Evolutionary conservation across 2,329 filamentous ascomycete genomes (phyloP).

Genomic region (Amauroascus verrucosus): DNA sequence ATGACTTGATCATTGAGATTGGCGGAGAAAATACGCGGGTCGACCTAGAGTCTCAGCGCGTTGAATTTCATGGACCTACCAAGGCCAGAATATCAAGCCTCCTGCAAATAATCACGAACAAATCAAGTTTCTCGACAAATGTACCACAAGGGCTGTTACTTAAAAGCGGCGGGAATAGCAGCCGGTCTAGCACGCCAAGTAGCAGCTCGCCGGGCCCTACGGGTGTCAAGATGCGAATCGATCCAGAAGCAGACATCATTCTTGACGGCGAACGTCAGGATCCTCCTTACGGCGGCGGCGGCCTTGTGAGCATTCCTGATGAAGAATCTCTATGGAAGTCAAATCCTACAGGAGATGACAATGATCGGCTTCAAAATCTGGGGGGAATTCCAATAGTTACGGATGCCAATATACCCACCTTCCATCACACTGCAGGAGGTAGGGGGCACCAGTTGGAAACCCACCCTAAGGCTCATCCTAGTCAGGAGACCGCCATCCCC

Average conservation of each 20-base stretch:
- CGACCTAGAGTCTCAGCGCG: constrained; percentile 46
- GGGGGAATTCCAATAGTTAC: not conserved
- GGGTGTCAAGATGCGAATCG: constrained; percentile 55
- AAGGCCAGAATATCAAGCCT: constrained; percentile 61
- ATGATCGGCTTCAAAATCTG: not conserved
- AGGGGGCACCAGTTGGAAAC: not conserved
- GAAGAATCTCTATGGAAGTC: not conserved
- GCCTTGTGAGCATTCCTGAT: not conserved
- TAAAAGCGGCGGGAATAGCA: constrained; percentile 34
- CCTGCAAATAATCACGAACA: constrained; percentile 70
- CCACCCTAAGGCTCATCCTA: not conserved
- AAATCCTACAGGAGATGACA: not conserved
- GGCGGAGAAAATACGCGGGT: constrained; percentile 55
- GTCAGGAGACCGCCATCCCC: not conserved
- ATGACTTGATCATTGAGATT: constrained; percentile 73
- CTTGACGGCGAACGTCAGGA: constrained; percentile 29
- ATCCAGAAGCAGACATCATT: constrained; percentile 37
- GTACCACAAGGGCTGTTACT: constrained; percentile 56
- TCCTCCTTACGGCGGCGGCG: not conserved
- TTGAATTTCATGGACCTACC: constrained; percentile 62
- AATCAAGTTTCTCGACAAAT: constrained; percentile 56
- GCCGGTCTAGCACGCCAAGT: constrained; percentile 55
- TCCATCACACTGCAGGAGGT: not conserved
- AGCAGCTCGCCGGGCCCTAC: constrained; percentile 62
- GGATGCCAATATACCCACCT: too few species aligned